A percentile compares a stretch with the other conserved stretches of the same genome.
Evolutionary conservation across 2,329 filamentous ascomycete genomes (phyloP).

Genomic region (Botrytis hyacinthi): DNA sequence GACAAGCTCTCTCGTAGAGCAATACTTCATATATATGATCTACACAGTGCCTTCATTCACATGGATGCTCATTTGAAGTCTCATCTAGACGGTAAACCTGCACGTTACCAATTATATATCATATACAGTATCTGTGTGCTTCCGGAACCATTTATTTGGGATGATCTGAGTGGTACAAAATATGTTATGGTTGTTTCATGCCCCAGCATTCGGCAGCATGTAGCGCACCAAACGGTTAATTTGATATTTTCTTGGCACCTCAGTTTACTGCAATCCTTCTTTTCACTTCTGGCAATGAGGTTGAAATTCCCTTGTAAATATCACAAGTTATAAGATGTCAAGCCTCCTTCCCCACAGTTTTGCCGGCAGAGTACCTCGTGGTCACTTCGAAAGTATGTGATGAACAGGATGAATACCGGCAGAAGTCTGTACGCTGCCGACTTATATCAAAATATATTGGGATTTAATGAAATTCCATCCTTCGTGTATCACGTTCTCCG

Average conservation of each 20-base stretch:
- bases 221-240: constrained; percentile 11
- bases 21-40: background rate
- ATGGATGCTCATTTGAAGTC: background rate
- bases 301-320: background rate
- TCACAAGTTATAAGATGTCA: constrained; percentile 11
- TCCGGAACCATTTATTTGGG: background rate
- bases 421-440: constrained; percentile 16
- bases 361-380: constrained; percentile 16
- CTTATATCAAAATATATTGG: constrained; percentile 27
- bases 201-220: constrained; percentile 10
- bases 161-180: constrained; percentile 12
- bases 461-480: constrained; percentile 19
- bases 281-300: constrained; percentile 7
- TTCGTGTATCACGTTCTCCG: constrained; percentile 25
- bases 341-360: constrained; percentile 17
- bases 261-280: background rate
- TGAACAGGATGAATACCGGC: constrained; percentile 17
- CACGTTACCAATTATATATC: background rate
- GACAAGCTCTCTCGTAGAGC: background rate
- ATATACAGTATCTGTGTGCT: background rate
- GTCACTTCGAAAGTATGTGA: constrained; percentile 6
- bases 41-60: background rate
- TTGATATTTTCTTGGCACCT: constrained; percentile 12
- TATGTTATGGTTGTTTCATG: constrained; percentile 6
- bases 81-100: background rate